A percentile compares a stretch with the other conserved stretches of the same genome.
phyloP scores from a whole-genome alignment of 805 yeast species.

The Kazachstania bromeliacearum region DNA sequence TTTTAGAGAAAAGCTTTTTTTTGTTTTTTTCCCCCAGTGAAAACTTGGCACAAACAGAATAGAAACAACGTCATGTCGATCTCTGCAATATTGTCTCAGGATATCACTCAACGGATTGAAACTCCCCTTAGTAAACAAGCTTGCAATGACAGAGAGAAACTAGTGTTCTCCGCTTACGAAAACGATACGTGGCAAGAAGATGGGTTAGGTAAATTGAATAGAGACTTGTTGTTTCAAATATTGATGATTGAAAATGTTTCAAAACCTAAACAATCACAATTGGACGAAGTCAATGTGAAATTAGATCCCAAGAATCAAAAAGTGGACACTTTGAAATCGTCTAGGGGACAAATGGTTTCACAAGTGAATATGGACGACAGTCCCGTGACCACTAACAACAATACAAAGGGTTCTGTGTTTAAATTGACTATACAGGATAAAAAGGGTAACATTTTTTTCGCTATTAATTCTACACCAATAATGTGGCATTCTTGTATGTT shows the following conservation, averaged over 20 bases:
- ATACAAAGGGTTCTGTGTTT: slow-evolving; percentile 24
- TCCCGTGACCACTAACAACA: slow-evolving; percentile 1
- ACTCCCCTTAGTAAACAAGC: slow-evolving; percentile 5
- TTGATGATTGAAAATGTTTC: slow-evolving; percentile 47
- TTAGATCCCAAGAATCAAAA: slow-evolving; percentile 52
- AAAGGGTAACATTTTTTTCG: slow-evolving; percentile 43
- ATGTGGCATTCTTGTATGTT: slow-evolving; percentile 40
- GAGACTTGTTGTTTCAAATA: slow-evolving; percentile 42
- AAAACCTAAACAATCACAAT: slow-evolving; percentile 39
- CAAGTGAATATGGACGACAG: slow-evolving; percentile 40
- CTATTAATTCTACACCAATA: slow-evolving; percentile 46
- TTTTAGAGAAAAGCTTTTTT: too few species aligned
- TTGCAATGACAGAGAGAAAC: slow-evolving; percentile 10
- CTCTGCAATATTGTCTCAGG: neutral
- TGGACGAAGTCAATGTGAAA: slow-evolving; percentile 44
- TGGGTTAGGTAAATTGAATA: slow-evolving; percentile 16
- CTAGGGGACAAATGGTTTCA: slow-evolving; percentile 32
- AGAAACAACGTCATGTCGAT: neutral
- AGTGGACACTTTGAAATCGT: slow-evolving; percentile 40
- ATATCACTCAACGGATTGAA: slow-evolving; percentile 9
- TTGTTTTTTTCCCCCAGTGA: too few species aligned
- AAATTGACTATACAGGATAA: slow-evolving; percentile 52
- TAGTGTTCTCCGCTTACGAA: slow-evolving; percentile 11
- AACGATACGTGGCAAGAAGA: slow-evolving; percentile 15
- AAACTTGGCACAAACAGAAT: too few species aligned